A percentile compares a stretch with the other conserved stretches of the same genome.
phyloP scores from a whole-genome alignment of 306 rosid genomes.

The Begonia masoniana region DNA sequence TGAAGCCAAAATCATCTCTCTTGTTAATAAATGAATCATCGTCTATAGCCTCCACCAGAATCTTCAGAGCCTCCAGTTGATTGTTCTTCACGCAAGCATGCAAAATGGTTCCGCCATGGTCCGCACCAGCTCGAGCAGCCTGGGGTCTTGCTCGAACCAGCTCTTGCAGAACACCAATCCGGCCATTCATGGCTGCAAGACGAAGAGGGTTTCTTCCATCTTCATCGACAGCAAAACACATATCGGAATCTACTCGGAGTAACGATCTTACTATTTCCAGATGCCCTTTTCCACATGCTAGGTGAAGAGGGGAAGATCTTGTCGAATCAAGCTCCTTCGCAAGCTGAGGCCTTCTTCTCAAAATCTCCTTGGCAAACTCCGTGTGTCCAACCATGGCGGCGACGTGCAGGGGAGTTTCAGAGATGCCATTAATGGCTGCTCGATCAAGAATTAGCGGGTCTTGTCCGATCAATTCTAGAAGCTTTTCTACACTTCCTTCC shows the following conservation, averaged over 20 bases:
- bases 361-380: conserved; percentile 6
- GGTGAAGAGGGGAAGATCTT: conserved; percentile 20
- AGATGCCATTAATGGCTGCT: conserved; percentile 3
- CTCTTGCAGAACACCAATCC: conserved; percentile 12
- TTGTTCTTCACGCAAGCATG: conserved; percentile 20
- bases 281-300: conserved; percentile 16
- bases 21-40: conserved; percentile 7
- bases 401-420: conserved; percentile 19
- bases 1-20: conserved; percentile 16
- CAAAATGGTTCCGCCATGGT: conserved; percentile 15
- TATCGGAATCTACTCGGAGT: conserved; percentile 5
- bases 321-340: conserved; percentile 12
- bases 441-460: conserved; percentile 14
- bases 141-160: conserved; percentile 5
- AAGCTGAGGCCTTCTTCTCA: conserved; percentile 15
- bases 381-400: conserved; percentile 15
- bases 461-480: conserved; percentile 14
- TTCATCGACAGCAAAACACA: conserved; percentile 11
- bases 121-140: conserved; percentile 11
- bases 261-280: conserved; percentile 6
- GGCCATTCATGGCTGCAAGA: conserved; percentile 21
- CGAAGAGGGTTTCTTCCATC: conserved; percentile 23
- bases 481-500: not conserved
- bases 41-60: conserved; percentile 10
- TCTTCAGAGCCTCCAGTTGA: conserved; percentile 17